These are phyloP conservation scores for Umbelopsis sp. DNA, from an alignment of 192 early-diverging fungal species.

Conservation along the genomic window DNA sequence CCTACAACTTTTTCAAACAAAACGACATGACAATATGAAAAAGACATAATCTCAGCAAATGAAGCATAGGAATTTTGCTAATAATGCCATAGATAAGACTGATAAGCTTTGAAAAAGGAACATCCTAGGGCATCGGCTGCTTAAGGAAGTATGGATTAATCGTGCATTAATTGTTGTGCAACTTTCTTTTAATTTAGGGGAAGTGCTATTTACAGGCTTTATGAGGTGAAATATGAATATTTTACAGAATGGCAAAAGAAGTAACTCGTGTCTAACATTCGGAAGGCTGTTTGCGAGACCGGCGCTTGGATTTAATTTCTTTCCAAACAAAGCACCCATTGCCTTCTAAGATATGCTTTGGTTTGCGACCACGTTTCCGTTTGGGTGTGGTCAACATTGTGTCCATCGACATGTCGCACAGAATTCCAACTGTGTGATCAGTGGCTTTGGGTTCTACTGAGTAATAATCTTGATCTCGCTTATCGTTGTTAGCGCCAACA, in stretches of 20 bases:
- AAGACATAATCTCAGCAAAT: too few species aligned
- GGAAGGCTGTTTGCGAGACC: constrained; percentile 2
- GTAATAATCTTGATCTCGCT: constrained; percentile 4
- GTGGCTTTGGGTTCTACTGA: neutral
- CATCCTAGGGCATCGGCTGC: too few species aligned
- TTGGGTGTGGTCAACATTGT: constrained; percentile 9
- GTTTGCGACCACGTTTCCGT: constrained; percentile 23
- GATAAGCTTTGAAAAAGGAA: too few species aligned
- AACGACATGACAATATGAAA: too few species aligned
- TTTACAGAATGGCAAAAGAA: neutral
- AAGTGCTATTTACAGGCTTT: too few species aligned
- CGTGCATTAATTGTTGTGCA: too few species aligned
- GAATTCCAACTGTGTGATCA: constrained; percentile 12
- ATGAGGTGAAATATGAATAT: too few species aligned
- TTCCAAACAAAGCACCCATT: constrained; percentile 27
- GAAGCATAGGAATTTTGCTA: too few species aligned
- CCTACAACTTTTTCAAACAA: too few species aligned
- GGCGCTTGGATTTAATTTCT: constrained; percentile 20
- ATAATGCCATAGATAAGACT: too few species aligned
- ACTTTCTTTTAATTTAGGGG: too few species aligned
- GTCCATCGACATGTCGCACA: constrained; percentile 14
- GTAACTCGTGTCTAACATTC: neutral
- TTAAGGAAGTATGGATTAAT: too few species aligned
- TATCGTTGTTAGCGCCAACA: constrained; percentile 14
- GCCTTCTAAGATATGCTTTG: constrained; percentile 19